Evolutionary conservation across 2,329 filamentous ascomycete genomes (phyloP), one percentile per base, ranked within the genome.

Genomic region (Albophoma yamanashiensis): DNA sequence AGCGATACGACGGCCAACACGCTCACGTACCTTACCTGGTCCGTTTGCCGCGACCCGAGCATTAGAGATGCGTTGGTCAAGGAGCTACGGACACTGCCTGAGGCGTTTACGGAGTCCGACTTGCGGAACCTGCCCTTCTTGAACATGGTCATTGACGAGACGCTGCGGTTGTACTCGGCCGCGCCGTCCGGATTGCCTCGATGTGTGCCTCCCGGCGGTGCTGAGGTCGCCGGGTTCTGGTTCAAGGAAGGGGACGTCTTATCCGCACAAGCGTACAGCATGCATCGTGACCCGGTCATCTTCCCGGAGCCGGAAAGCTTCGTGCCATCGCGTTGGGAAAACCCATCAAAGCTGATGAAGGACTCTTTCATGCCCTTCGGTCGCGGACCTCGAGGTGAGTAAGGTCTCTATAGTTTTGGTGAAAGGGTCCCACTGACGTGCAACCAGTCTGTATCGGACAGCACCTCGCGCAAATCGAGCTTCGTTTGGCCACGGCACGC

Each of bases 391-490:
- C 71, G 79, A 56, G 75, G 78, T 68, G 64, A 58, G 67, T 59
- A 3, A 55, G 8, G 15, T 11, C 38, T 31, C 3, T 12, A n/a
- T 47, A 9, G 15, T 43, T 11, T 31, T 17, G 11, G 42, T 27
- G 12, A 52, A 43, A 2, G 17, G 14, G 2, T 17, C 36, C 34
- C 8, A 9, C 38, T 56, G 45, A 43, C 50, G 1, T 12, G 31
- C 11, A n/a, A 22, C 15, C 61, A 75, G 70, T 69, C 2, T 87
- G 84, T 62, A 72, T 87, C 20, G 83, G 83, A 2, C 71, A 82
- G 34, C 81, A 85, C 61, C 73, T 87, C 25, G 83, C 83, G 0
- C 72, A 74, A 27, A 82, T 82, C 70, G 82, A 86, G 65, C 65
- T 86, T 38, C 74, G 82, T 11, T 75, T 82, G 42, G 79, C 75